phyloP scores from a whole-genome alignment of 805 yeast species.

The Candida sakaeoensis region DNA sequence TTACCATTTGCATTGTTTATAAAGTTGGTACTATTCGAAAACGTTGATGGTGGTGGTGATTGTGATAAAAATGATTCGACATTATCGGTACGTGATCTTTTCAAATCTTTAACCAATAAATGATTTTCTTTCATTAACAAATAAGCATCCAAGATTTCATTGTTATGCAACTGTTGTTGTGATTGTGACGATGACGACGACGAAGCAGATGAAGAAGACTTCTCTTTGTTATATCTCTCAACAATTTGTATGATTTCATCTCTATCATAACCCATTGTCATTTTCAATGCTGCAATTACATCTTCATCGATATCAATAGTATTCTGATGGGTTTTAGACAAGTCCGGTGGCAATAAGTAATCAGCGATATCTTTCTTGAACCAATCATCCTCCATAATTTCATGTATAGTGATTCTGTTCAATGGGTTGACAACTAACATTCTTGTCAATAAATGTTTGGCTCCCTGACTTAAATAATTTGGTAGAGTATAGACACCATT shows the following conservation, averaged over 20 bases:
- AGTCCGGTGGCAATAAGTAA: conserved; percentile 64
- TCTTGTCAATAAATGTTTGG: conserved; percentile 73
- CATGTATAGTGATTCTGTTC: conserved; percentile 88
- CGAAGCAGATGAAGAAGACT: not conserved
- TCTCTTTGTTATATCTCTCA: conserved; percentile 41
- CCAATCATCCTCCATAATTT: conserved; percentile 93
- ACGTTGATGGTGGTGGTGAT: conserved; percentile 52
- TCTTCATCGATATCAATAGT: conserved; percentile 64
- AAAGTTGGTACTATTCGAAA: conserved; percentile 3
- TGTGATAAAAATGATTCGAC: conserved; percentile 58
- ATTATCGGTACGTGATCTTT: conserved; percentile 46
- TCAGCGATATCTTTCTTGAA: conserved; percentile 77
- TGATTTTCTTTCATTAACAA: conserved; percentile 77
- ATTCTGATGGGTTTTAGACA: conserved; percentile 29
- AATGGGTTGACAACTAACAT: conserved; percentile 95
- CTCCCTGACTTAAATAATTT: conserved; percentile 79
- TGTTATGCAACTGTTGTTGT: conserved; percentile 33
- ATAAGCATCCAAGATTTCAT: conserved; percentile 85
- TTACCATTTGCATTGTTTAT: conserved; percentile 6
- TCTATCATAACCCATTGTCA: conserved; percentile 85
- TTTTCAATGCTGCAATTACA: conserved; percentile 67
- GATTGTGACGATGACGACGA: conserved; percentile 10
- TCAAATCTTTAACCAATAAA: conserved; percentile 62
- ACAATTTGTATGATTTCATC: conserved; percentile 79
- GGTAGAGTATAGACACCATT: conserved; percentile 93